These are phyloP conservation scores for Ceratobasidium theobromae DNA, from an alignment of 1,284 basidiomycete species.

Conservation along the genomic window DNA sequence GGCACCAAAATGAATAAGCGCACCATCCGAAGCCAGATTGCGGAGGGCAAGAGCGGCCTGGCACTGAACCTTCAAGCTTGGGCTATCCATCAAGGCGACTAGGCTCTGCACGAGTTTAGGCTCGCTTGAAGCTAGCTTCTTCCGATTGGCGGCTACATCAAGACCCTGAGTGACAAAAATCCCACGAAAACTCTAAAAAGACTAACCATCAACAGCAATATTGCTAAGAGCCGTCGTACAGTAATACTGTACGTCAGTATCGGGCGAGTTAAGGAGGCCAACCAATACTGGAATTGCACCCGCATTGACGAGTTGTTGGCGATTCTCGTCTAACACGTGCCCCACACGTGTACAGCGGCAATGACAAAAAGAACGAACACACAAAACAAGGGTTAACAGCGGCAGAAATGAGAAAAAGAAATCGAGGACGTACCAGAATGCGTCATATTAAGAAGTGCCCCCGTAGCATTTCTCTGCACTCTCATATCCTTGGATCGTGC, in stretches of 20 bases:
- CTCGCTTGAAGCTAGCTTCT: conserved; percentile 93
- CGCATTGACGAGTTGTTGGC: conserved; percentile 97
- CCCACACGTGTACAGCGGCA: background rate
- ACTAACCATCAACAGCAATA: conserved; percentile 91
- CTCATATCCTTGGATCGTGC: conserved; percentile 99
- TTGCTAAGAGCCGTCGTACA: conserved; percentile 99
- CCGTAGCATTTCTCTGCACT: conserved; percentile 97
- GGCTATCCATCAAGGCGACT: conserved; percentile 95
- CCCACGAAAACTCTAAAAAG: background rate
- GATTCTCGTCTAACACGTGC: conserved; percentile 81
- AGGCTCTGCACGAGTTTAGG: conserved; percentile 94
- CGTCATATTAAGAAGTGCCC: conserved; percentile 98
- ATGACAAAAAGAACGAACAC: background rate
- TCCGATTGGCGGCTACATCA: conserved; percentile 74
- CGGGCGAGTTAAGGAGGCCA: conserved; percentile 90
- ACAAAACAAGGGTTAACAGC: conserved; percentile 19
- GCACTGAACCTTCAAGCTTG: conserved; percentile 98
- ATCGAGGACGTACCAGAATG: conserved; percentile 73
- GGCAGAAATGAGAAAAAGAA: background rate
- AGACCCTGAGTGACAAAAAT: conserved; percentile 9
- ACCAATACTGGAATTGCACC: conserved; percentile 98
- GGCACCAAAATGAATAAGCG: conserved; percentile 36
- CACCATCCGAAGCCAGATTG: conserved; percentile 96
- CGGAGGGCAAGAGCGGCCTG: conserved; percentile 96
- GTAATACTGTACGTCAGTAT: conserved; percentile 99